These are phyloP conservation scores for Aspergillus fijiensis DNA, from an alignment of 2,329 filamentous ascomycete species.

Conservation along the genomic window DNA sequence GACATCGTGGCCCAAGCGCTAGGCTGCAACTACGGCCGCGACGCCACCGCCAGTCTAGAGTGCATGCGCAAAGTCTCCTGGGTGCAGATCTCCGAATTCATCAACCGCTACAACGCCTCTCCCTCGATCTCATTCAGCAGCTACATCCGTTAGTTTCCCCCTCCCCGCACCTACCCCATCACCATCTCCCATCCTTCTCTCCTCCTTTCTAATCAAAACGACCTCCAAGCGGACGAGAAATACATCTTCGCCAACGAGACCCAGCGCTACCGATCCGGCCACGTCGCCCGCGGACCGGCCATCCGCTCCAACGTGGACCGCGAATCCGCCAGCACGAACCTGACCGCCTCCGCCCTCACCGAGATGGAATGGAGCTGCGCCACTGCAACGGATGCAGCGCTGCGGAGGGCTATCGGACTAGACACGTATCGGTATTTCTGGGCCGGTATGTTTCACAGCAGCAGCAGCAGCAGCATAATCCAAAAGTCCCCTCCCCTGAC, in stretches of 20 bases:
- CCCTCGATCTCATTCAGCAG: constrained; percentile 22
- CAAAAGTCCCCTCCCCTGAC: too few relatives aligned
- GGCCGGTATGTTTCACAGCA: constrained; percentile 29
- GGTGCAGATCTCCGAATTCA: constrained; percentile 27
- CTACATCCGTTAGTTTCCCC: neutral
- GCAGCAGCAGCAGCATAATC: too few relatives aligned
- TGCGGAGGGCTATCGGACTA: constrained; percentile 12
- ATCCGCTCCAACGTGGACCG: constrained; percentile 19
- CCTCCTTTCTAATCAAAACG: neutral
- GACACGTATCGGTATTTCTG: constrained; percentile 44
- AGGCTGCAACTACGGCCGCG: constrained; percentile 25
- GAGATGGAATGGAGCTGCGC: constrained; percentile 12
- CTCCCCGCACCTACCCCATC: too few relatives aligned
- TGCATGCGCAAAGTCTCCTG: constrained; percentile 31
- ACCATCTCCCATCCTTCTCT: too few relatives aligned
- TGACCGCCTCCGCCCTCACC: constrained; percentile 7
- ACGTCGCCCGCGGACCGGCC: constrained; percentile 15
- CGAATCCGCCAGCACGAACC: constrained; percentile 19
- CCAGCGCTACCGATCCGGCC: neutral
- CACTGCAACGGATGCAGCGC: constrained; percentile 7
- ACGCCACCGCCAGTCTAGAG: constrained; percentile 24
- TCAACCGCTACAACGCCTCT: constrained; percentile 25
- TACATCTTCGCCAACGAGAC: constrained; percentile 28
- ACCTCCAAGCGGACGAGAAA: constrained; percentile 22
- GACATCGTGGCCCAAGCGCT: constrained; percentile 30